Base-by-base conservation (phyloP, 208 protist species). In the Wallacemonas sp. region DNA sequence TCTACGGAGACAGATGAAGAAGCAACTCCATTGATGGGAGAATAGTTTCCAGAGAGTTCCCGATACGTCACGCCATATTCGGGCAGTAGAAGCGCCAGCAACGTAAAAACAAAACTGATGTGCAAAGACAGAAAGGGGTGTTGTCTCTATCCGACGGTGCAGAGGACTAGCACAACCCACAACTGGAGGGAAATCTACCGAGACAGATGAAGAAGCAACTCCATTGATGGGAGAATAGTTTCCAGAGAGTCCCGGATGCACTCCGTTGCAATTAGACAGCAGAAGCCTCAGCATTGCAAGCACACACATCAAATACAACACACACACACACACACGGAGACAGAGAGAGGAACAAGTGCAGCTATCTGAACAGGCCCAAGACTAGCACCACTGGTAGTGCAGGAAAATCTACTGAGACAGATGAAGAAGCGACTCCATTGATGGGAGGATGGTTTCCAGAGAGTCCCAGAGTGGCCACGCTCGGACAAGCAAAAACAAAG, bases 1-100 rank as follows among this genome's bases (percentile, higher is more conserved):
- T 84, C 75, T 84, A 51, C 75, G 61, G 68, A 51, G 79, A 80
- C 68, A 56, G 66, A 79, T 78, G 77, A 78, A 68, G 73, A 79
- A 38, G 64, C n/a, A 38, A 60, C 51, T 54, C 31, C 60, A 73
- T 70, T 30, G 24, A 78, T 44, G 46, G 54, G 26, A 63, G 58
- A 54, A 33, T 46, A n/a, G 41, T 39, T 70, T 74, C 70, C 76
- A 82, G 76, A 82, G 76, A 78, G 76, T 75, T 56, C 64, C 69
- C 53, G 76, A 78, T 47, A 6, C 4, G 42, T 24, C n/a, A n/a
- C n/a, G n/a, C n/a, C n/a, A n/a, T n/a, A n/a, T n/a, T n/a, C n/a
- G n/a, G n/a, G n/a, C n/a, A n/a, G n/a, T n/a, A n/a, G n/a, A n/a
- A n/a, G n/a, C n/a, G n/a, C n/a, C n/a, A n/a, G n/a, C n/a, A n/a